Evolutionary conservation across 306 rosid genomes (phyloP), one percentile per base, ranked within the genome.

Genomic region (Glycine tomentella): DNA sequence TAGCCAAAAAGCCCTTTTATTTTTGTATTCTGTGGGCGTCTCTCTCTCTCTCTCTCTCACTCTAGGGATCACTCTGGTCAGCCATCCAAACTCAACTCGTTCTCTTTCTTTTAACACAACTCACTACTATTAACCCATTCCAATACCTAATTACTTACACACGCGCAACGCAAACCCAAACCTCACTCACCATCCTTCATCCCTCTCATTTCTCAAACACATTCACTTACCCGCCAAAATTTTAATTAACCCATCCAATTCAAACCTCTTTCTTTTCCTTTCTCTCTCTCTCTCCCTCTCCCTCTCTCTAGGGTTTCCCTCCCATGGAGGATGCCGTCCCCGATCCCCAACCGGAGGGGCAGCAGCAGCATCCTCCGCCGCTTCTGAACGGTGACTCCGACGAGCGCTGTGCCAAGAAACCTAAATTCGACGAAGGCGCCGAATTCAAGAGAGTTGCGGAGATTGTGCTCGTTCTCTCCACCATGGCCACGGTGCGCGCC

Each of bases 401-500:
- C 20, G 75, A 83, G 44, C 90, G 69, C 15, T 69, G 62, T 49
- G 78, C 58, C 57, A 92, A 93, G 92, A 93, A 80, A 89, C 80
- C 93, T 4, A 91, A 87, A 79, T 57, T 78, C 6, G 91, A 8
- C 15, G n/a, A 3, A 70, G 48, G 12, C 76, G 31, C 51, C 13
- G 88, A 82, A 33, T 83, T 91, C 67, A 92, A 84, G 91, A 83
- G 93, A 78, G 98, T 95, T 73, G 99, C 99, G 77, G 97, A 93
- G 90, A 91, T 95, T 86, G 94, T 95, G 67, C 61, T 95, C 70
- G 98, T 88, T 20, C 61, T 95, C 84, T 93, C 97, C 7, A 85
- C 97, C 2, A 89, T 95, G 99, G 88, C 94, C 48, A 74, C 87
- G 34, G 81, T 95, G 78, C 94, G 99, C 7, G 98, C 83, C 0